Conservation (phyloP, 805 yeast species). For the Saccharomycopsis fibuligera region DNA sequence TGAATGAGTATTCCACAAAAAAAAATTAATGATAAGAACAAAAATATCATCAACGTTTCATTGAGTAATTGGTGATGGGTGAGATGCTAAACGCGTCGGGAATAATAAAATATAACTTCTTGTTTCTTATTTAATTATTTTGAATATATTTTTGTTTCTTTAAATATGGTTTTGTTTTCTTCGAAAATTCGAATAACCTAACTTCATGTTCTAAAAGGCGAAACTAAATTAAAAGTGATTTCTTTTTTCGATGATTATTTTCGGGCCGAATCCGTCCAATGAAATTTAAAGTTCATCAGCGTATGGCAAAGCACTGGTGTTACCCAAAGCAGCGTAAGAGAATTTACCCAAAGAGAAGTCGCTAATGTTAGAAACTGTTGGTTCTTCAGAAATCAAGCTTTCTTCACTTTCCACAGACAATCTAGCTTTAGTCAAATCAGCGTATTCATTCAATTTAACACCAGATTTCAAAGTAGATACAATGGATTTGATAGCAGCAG, state of each 20-base stretch:
- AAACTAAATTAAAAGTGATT: too few relatives aligned
- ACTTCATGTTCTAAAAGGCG: neutral
- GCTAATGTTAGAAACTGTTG: slow-evolving; percentile 35
- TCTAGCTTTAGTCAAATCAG: slow-evolving; percentile 43
- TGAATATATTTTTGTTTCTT: neutral
- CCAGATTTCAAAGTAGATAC: slow-evolving; percentile 48
- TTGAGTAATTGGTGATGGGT: too few relatives aligned
- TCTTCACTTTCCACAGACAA: slow-evolving; percentile 37
- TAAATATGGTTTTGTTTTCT: neutral
- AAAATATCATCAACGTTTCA: too few relatives aligned
- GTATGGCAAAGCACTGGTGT: slow-evolving; percentile 78
- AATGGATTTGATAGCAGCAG: slow-evolving; percentile 55
- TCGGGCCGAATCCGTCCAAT: neutral
- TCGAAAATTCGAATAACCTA: neutral
- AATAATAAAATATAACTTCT: too few relatives aligned
- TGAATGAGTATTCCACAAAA: too few relatives aligned
- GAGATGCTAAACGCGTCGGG: too few relatives aligned
- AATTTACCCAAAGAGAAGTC: slow-evolving; percentile 31
- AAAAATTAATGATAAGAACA: too few relatives aligned
- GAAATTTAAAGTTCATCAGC: slow-evolving; percentile 83
- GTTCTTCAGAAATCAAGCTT: slow-evolving; percentile 32
- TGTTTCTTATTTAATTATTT: too few relatives aligned
- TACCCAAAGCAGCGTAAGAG: slow-evolving; percentile 88
- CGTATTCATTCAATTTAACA: slow-evolving; percentile 52
- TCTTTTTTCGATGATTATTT: neutral